Conservation (phyloP, 768 basidiomycete genomes). For the Dioszegia crocea region DNA sequence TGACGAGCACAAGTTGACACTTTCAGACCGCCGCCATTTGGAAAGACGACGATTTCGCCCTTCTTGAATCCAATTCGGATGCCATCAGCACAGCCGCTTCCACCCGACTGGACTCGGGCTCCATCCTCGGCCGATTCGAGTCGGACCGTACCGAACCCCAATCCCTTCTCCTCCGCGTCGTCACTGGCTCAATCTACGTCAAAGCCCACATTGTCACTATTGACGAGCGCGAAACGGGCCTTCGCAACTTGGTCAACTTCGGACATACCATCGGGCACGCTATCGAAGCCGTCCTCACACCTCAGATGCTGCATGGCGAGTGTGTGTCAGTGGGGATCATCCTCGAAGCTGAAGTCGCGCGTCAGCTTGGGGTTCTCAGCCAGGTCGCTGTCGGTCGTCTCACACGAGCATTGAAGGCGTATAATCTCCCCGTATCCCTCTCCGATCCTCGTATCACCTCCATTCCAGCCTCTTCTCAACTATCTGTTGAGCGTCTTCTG, state of each 20-base stretch:
- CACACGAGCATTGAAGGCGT: constrained; percentile 77
- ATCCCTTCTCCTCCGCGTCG: constrained; percentile 80
- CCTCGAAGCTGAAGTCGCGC: constrained; percentile 87
- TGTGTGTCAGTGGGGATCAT: constrained; percentile 95
- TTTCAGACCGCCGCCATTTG: constrained; percentile 95
- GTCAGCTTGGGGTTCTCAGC: constrained; percentile 77
- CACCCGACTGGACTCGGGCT: constrained; percentile 57
- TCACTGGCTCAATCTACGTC: constrained; percentile 86
- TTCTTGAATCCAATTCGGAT: constrained; percentile 76
- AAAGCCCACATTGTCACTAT: constrained; percentile 96
- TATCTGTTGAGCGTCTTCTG: constrained; percentile 74
- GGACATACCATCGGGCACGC: constrained; percentile 98
- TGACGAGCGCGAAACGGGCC: constrained; percentile 92
- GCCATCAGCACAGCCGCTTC: constrained; percentile 81
- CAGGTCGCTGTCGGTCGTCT: constrained; percentile 92
- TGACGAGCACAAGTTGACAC: constrained; percentile 4
- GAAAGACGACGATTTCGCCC: constrained; percentile 82
- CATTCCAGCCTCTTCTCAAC: constrained; percentile 62
- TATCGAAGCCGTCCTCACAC: constrained; percentile 92
- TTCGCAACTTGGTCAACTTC: constrained; percentile 98
- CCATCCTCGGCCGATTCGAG: constrained; percentile 53
- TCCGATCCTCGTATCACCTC: constrained; percentile 71
- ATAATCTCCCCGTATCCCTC: constrained; percentile 81
- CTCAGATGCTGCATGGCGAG: constrained; percentile 90
- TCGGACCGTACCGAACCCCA: constrained; percentile 65